These are phyloP conservation scores for Beverwykella pulmonaria DNA, from an alignment of 495 filamentous ascomycete species.

Conservation along the genomic window DNA sequence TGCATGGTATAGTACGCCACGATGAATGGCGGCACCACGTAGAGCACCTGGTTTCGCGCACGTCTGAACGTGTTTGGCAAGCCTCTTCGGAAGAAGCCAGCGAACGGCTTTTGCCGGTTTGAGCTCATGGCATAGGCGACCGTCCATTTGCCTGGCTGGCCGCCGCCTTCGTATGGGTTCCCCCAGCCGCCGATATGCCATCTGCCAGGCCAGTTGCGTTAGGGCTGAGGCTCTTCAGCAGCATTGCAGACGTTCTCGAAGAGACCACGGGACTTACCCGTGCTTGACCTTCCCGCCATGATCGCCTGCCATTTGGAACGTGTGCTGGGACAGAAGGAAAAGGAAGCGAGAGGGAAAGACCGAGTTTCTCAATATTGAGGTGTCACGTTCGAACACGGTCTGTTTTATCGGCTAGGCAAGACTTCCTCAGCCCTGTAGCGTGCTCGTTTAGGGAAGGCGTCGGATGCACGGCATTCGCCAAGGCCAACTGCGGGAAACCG, in stretches of 20 bases:
- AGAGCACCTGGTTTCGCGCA: constrained; percentile 22
- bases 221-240: too few species aligned
- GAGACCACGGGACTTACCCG: background rate
- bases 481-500: background rate
- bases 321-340: background rate
- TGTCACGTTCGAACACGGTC: background rate
- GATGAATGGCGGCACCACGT: constrained; percentile 30
- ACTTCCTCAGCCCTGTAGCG: background rate
- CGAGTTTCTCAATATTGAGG: too few species aligned
- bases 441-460: background rate
- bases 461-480: background rate
- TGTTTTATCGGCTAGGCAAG: background rate
- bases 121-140: constrained; percentile 22
- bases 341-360: background rate
- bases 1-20: constrained; percentile 21
- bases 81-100: constrained; percentile 18
- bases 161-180: constrained; percentile 29
- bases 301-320: background rate
- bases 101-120: constrained; percentile 27
- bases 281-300: background rate
- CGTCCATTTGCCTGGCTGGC: constrained; percentile 24
- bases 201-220: background rate
- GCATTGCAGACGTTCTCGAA: too few species aligned
- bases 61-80: constrained; percentile 13
- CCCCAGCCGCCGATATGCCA: constrained; percentile 33